phyloP scores from a whole-genome alignment of 2,329 filamentous ascomycete genomes.

The Sporothrix brunneoviolacea region DNA sequence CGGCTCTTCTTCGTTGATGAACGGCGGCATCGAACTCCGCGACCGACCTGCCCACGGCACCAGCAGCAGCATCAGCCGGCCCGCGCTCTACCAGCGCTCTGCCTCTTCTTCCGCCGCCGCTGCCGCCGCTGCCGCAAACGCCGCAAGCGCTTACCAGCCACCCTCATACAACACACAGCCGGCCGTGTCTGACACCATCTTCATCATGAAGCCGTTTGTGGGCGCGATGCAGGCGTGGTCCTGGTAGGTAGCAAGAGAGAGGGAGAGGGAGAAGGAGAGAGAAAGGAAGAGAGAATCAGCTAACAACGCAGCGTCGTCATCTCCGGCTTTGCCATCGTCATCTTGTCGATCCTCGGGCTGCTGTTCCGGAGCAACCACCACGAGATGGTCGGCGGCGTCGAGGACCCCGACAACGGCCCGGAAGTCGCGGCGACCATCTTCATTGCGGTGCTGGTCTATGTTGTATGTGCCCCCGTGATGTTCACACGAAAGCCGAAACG shows the following conservation, averaged over 20 bases:
- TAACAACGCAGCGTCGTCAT: constrained; percentile 59
- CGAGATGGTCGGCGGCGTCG: constrained; percentile 69
- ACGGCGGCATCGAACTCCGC: constrained; percentile 18
- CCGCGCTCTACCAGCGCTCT: constrained; percentile 4
- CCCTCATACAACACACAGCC: background rate
- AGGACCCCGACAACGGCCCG: constrained; percentile 64
- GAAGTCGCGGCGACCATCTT: constrained; percentile 83
- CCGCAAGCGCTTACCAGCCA: constrained; percentile 4
- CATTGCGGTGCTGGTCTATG: constrained; percentile 80
- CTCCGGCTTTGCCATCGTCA: constrained; percentile 57
- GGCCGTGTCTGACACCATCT: constrained; percentile 11
- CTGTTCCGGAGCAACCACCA: constrained; percentile 78
- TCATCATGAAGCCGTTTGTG: constrained; percentile 88
- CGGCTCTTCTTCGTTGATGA: constrained; percentile 8
- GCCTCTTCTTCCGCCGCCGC: constrained; percentile 2
- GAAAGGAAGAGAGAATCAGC: background rate
- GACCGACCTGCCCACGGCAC: constrained; percentile 16
- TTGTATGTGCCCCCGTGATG: constrained; percentile 43
- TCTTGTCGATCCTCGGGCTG: constrained; percentile 57
- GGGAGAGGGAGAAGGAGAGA: background rate
- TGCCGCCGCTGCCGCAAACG: background rate
- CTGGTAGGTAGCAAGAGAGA: constrained; percentile 58
- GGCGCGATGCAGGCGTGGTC: constrained; percentile 90
- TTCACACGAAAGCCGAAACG: no score
- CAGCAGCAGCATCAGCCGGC: constrained; percentile 19